Base-by-base conservation (phyloP, 202 grass and related monocot species). In the Hordeum pubiflorum region DNA sequence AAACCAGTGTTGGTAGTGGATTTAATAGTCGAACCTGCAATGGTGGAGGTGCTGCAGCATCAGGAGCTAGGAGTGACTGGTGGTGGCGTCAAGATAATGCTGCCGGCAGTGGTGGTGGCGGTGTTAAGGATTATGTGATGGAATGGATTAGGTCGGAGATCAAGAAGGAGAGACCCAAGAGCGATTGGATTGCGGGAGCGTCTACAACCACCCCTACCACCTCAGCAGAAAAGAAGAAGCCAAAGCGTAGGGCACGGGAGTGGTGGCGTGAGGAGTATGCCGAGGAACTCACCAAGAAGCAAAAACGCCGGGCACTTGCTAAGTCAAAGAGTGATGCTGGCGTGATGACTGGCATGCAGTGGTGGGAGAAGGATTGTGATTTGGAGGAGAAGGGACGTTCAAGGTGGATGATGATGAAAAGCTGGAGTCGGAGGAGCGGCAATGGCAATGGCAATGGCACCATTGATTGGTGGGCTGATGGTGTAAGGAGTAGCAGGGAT, bases 251-350 rank as follows among this genome's bases (percentile, higher is more conserved):
- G 34, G 87, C 90, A 2, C 79, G 92, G 10, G 92, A 96, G 63
- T 99, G 96, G 96, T 99, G 96, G 96, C 93, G 96, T 13, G 96
- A 99, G 77, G 96, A 99, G 77, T 99, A 96, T 48, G 86, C 91
- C 3, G 92, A 99, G 66, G 96, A 99, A 85, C 91, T 99, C 37
- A 85, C 89, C 11, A 99, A 91, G 63, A 99, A 99, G 63, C 92
- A 95, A 33, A 99, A 99, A 60, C 34, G 86, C 17, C 79, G 76
- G 23, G 79, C 83, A 10, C 85, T 91, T 72, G 79, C 86, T 18
- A 92, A 92, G 75, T 86, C 86, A 12, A 84, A 79, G 76, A 87
- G 82, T 40, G 91, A 94, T 18, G 69, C 84, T 55, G 79, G 74
- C 41, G 18, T 63, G 18, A 56, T 86, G 75, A 48, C 79, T 83